These are phyloP conservation scores for Triglochin maritima DNA, from an alignment of 106 monocot genomes.

Conservation along the genomic window DNA sequence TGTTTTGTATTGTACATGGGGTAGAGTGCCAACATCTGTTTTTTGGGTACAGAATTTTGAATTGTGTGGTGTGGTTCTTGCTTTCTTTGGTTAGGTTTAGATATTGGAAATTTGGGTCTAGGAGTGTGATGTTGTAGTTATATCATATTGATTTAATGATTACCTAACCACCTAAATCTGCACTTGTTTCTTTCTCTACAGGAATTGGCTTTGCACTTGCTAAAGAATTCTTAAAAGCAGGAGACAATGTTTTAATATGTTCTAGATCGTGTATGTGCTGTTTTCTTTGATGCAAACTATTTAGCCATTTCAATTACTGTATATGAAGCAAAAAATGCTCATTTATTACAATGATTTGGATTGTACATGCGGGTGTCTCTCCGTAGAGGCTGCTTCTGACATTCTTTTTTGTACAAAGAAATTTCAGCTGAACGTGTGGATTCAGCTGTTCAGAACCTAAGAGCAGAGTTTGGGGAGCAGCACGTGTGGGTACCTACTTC, in stretches of 20 bases:
- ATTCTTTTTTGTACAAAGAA: no score
- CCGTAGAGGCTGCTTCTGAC: no score
- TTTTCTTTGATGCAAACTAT: background rate
- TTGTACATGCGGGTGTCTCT: no score
- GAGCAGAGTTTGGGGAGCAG: conserved; percentile 68
- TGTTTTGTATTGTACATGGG: no score
- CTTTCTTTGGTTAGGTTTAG: no score
- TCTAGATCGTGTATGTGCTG: conserved; percentile 81
- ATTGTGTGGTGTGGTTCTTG: no score
- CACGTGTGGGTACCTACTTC: conserved; percentile 88
- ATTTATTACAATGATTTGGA: background rate
- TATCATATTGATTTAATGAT: background rate
- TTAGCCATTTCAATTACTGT: no score
- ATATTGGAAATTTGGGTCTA: no score
- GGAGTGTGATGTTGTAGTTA: no score
- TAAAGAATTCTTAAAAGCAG: conserved; percentile 76
- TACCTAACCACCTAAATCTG: background rate
- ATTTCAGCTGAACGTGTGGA: conserved; percentile 75
- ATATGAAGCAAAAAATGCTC: background rate
- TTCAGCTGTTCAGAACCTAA: conserved; percentile 43
- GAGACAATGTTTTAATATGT: conserved; percentile 83
- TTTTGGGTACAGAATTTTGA: no score
- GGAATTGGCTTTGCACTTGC: conserved; percentile 95
- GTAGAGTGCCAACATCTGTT: no score
- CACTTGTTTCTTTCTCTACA: conserved; percentile 7